Conservation (phyloP, 1,139 yeast genomes). For the Yarrowia galli region DNA sequence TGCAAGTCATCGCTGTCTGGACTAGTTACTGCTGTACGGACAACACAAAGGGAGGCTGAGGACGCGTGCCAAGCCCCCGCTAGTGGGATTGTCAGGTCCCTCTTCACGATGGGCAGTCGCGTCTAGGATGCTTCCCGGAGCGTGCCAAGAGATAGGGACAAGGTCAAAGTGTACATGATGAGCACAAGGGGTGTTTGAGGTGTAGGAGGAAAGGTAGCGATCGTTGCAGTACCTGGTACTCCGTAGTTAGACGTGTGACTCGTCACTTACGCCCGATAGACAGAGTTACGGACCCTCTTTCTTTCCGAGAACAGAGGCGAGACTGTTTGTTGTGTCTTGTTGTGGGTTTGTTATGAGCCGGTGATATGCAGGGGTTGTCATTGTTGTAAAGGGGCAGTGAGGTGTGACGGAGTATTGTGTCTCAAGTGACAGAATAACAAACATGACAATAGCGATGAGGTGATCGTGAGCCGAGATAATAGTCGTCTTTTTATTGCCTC, state of each 20-base stretch:
- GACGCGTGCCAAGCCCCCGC: conserved; percentile 13
- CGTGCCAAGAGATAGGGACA: not conserved
- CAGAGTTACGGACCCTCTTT: no score
- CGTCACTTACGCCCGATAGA: no score
- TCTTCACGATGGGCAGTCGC: not conserved
- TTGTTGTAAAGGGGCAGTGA: not conserved
- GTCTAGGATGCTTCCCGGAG: conserved; percentile 7
- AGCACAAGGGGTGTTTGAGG: not conserved
- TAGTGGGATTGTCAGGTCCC: conserved; percentile 5
- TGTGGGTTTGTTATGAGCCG: not conserved
- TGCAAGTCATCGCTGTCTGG: not conserved
- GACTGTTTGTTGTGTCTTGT: not conserved
- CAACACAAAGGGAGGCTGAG: no score
- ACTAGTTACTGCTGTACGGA: no score
- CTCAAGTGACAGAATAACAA: no score
- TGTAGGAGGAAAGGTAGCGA: no score
- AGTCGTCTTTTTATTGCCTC: not conserved
- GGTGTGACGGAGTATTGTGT: no score
- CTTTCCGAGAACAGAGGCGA: not conserved
- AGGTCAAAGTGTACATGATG: not conserved
- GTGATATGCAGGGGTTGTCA: conserved; percentile 10
- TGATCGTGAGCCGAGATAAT: not conserved
- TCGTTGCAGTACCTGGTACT: no score
- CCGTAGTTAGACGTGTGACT: no score
- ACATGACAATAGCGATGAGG: no score